Evolutionary conservation across 2,329 filamentous ascomycete species (phyloP), one percentile per base, ranked within the genome.

Genomic region (Phaeosphaeria sp.): DNA sequence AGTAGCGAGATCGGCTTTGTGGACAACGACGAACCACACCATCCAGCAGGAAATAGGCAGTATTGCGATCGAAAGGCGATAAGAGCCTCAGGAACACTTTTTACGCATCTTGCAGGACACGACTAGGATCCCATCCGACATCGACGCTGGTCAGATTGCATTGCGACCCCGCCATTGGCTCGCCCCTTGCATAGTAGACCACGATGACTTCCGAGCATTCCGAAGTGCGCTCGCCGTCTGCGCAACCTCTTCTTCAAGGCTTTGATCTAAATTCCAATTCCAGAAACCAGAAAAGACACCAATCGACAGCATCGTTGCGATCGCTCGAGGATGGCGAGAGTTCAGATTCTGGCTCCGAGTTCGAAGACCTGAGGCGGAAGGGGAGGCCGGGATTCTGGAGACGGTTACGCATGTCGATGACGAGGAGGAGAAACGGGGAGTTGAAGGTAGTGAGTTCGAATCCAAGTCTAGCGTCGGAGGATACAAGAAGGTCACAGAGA

Each of bases 361-460:
- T 64, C 43, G 63, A 66, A 11, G 62, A 63, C 21, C 21, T 63
- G 52, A 58, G 45, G 39, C 24, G 49, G 25, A 55, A 13, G 18
- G 39, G 45, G 18, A 39, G 49, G 27, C 51, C 50, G 13, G 60
- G 63, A 7, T 60, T 74, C 40, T 74, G 71, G 68, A 57, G 52
- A 46, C 66, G 71, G 18, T 61, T 75, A 22, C 69, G 70, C 45
- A 75, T 74, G 72, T 61, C 65, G 47, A 49, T 72, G 39, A 60
- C 66, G 39, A 60, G 67, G 49, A 64, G 72, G 46, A 65, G 67
- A 52, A 63, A 66, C 61, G 63, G 57, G 42, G 48, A 55, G 3
- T 63, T 62, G 24, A 59, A 59, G 9, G 56, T 45, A 33, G 49
- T 64, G 44, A 62, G 48, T 24, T n/a, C n/a, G n/a, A n/a, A n/a